Evolutionary conservation across 106 monocot genomes (phyloP).

Genomic region (Xerophyta viscosa): DNA sequence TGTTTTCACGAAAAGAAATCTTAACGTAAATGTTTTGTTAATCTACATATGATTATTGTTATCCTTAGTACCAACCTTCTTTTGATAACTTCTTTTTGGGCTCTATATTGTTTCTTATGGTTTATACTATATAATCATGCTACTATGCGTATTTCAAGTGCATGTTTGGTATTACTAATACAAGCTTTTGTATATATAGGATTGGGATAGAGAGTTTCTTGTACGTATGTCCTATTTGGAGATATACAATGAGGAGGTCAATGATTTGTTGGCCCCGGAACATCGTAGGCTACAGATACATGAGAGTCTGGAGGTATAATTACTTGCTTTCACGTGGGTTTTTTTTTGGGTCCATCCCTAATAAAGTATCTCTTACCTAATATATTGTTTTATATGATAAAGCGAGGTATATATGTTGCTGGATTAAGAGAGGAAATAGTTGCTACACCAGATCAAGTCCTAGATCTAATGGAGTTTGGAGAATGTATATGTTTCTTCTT

Average conservation of each 20-base stretch:
- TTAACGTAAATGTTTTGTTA: too few species aligned
- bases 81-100: too few species aligned
- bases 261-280: slow-evolving; percentile 94
- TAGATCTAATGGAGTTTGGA: slow-evolving; percentile 82
- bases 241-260: slow-evolving; percentile 97
- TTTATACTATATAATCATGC: not conserved
- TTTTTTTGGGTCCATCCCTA: too few species aligned
- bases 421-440: slow-evolving; percentile 96
- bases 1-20: too few species aligned
- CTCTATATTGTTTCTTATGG: too few species aligned
- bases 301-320: slow-evolving; percentile 75
- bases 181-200: slow-evolving; percentile 26
- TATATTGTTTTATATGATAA: not conserved
- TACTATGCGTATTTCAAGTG: too few species aligned
- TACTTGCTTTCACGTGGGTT: too few species aligned
- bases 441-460: slow-evolving; percentile 70
- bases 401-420: slow-evolving; percentile 99
- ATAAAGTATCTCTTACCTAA: slow-evolving; percentile 2
- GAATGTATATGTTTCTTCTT: slow-evolving; percentile 48
- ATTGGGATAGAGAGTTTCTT: slow-evolving; percentile 71
- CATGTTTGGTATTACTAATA: not conserved
- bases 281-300: slow-evolving; percentile 90
- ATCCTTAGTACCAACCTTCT: too few species aligned
- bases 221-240: slow-evolving; percentile 98
- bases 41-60: too few species aligned